Evolutionary conservation across 2,329 filamentous ascomycete genomes (phyloP).

Genomic region (Colletotrichum zoysiae): DNA sequence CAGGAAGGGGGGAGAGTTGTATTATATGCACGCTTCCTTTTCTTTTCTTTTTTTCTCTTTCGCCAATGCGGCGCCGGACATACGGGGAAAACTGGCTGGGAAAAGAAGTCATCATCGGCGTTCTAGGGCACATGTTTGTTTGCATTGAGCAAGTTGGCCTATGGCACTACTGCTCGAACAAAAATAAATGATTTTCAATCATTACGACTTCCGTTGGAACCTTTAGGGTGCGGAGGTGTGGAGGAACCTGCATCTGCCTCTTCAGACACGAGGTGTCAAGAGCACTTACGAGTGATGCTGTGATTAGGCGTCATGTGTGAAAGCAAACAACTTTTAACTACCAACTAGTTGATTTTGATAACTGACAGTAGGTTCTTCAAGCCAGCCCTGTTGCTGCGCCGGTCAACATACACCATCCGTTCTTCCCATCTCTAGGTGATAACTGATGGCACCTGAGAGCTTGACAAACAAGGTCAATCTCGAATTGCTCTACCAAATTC

Average conservation of each 20-base stretch:
- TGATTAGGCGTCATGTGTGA: slow-evolving; percentile 1
- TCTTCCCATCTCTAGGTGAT: accelerated
- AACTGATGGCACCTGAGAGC: neutral
- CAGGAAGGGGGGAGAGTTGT: slow-evolving; percentile 34
- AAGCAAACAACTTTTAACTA: too few relatives aligned
- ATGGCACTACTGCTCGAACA: slow-evolving; percentile 5
- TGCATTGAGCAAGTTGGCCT: neutral
- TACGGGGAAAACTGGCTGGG: slow-evolving; percentile 31
- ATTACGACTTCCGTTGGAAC: slow-evolving; percentile 41
- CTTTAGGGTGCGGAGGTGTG: slow-evolving; percentile 41
- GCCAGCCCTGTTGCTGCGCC: too few relatives aligned
- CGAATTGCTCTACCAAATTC: neutral
- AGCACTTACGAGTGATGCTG: neutral
- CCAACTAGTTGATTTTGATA: neutral
- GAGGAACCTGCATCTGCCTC: slow-evolving; percentile 26
- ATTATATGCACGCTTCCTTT: slow-evolving; percentile 31
- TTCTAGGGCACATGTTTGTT: slow-evolving; percentile 18
- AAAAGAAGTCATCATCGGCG: slow-evolving; percentile 21
- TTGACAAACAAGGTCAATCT: neutral
- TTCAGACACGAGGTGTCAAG: slow-evolving; percentile 2
- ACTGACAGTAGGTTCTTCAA: too few relatives aligned
- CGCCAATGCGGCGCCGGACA: slow-evolving; percentile 41
- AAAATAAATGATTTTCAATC: slow-evolving; percentile 40
- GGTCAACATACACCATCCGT: neutral
- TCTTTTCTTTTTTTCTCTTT: slow-evolving; percentile 7